Percentiles rank a stretch among this genome's conserved stretches.
Evolutionary conservation across 164 flowering plant genomes (phyloP).

Genomic region (Chimonanthus salicifolius): DNA sequence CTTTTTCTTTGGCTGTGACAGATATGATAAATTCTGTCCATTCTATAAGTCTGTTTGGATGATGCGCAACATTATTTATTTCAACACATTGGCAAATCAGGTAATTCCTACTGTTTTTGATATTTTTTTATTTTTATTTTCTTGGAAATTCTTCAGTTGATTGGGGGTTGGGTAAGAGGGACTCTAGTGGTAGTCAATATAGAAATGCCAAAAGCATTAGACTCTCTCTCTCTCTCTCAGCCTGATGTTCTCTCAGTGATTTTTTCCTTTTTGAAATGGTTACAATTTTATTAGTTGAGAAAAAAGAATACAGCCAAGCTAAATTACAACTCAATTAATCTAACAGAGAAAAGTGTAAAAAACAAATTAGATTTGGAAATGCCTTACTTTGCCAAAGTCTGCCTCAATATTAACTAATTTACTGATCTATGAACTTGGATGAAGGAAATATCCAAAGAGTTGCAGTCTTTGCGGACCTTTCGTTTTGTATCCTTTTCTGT

Average conservation of each 20-base stretch:
- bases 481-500: no score
- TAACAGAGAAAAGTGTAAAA: no score
- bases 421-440: no score
- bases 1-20: conserved; percentile 23
- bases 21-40: conserved; percentile 95
- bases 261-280: no score
- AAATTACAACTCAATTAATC: no score
- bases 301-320: no score
- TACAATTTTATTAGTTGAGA: no score
- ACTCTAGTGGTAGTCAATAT: not conserved
- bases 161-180: not conserved
- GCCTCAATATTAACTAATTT: no score
- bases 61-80: conserved; percentile 98
- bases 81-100: conserved; percentile 93
- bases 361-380: no score
- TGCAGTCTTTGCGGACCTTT: no score
- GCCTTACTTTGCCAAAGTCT: no score
- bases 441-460: no score
- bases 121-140: not conserved
- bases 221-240: not conserved
- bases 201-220: not conserved
- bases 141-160: not conserved
- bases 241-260: not conserved
- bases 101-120: conserved; percentile 22
- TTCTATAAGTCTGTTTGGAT: conserved; percentile 99